Conservation (phyloP, 1,284 basidiomycete genomes). For the Irpex sp. region DNA sequence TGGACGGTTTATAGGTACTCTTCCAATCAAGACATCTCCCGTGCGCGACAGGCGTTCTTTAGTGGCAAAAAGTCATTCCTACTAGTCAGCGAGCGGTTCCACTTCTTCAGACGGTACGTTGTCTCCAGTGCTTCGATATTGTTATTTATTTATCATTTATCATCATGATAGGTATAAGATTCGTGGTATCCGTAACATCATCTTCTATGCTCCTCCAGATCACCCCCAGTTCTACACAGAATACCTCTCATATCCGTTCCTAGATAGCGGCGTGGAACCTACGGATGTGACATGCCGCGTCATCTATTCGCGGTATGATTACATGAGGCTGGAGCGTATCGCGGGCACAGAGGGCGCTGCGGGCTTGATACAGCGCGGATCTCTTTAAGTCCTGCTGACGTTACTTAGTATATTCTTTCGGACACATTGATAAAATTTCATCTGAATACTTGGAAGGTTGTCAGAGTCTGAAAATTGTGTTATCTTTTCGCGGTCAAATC, state of each 20-base stretch:
- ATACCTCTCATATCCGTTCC: constrained; percentile 82
- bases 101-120: constrained; percentile 86
- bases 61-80: constrained; percentile 84
- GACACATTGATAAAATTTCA: too few relatives aligned
- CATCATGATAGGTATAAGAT: constrained; percentile 70
- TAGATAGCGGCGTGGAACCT: constrained; percentile 75
- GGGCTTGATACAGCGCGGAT: constrained; percentile 37
- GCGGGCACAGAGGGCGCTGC: constrained; percentile 53
- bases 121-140: neutral
- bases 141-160: constrained; percentile 9
- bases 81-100: constrained; percentile 93
- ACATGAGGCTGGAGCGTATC: constrained; percentile 83
- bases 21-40: constrained; percentile 88
- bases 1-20: constrained; percentile 66
- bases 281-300: constrained; percentile 77
- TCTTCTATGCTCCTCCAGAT: constrained; percentile 92
- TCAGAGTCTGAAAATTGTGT: too few relatives aligned
- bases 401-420: neutral
- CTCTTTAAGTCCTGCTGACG: neutral
- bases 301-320: constrained; percentile 87
- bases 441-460: too few relatives aligned
- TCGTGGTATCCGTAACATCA: constrained; percentile 85
- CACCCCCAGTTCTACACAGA: constrained; percentile 93
- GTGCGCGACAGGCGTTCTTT: constrained; percentile 93
- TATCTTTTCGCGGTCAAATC: too few relatives aligned